Conservation (phyloP, 768 basidiomycete species). For the Guyanaporus albipodus region DNA sequence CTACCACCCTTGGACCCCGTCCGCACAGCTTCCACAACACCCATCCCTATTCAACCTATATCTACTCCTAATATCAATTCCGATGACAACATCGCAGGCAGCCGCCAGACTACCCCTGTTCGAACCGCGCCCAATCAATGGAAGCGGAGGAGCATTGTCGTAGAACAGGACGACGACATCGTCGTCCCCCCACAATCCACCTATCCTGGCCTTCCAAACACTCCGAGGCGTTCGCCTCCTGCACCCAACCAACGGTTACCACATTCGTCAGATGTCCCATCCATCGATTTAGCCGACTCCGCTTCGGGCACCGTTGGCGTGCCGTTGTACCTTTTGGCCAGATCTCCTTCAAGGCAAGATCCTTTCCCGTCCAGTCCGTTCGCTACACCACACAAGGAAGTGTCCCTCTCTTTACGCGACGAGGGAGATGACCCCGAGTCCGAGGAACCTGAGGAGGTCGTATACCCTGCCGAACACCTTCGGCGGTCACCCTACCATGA, state of each 20-base stretch:
- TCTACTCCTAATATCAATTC: constrained; percentile 25
- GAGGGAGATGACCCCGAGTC: constrained; percentile 48
- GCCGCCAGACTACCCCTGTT: constrained; percentile 33
- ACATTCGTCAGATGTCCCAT: constrained; percentile 53
- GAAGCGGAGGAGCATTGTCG: constrained; percentile 57
- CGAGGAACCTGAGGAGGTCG: constrained; percentile 52
- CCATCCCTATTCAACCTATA: constrained; percentile 28
- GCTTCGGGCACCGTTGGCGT: constrained; percentile 40
- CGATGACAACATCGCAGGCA: constrained; percentile 29
- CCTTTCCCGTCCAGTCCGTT: constrained; percentile 68
- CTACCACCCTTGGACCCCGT: constrained; percentile 24
- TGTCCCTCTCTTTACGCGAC: constrained; percentile 41
- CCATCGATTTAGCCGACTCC: constrained; percentile 43
- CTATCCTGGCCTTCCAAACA: constrained; percentile 39
- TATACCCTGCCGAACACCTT: constrained; percentile 56
- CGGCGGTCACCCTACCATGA: constrained; percentile 49
- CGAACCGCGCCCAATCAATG: constrained; percentile 38
- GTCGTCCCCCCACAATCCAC: constrained; percentile 37
- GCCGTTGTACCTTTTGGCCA: constrained; percentile 44
- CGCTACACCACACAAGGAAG: constrained; percentile 65
- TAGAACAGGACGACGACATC: constrained; percentile 68
- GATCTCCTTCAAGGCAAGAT: constrained; percentile 53
- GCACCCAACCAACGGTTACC: constrained; percentile 35
- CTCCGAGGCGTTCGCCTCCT: constrained; percentile 39
- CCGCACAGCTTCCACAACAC: constrained; percentile 28